A percentile compares a stretch with the other conserved stretches of the same genome.
Evolutionary conservation across 1,139 yeast genomes (phyloP).

Genomic region (Neolecta irregularis): DNA sequence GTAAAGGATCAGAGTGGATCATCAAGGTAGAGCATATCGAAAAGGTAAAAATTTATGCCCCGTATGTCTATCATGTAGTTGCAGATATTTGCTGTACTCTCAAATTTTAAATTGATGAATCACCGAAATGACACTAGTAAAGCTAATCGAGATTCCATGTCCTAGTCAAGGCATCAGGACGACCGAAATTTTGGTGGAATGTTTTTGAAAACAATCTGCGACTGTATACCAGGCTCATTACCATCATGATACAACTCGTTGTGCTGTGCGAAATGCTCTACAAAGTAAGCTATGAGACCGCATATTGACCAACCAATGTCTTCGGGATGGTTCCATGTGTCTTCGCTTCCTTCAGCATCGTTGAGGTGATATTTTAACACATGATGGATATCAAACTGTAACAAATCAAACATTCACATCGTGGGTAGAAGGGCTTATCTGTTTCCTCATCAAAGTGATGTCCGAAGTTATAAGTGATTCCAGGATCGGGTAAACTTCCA

Average conservation of each 20-base stretch:
- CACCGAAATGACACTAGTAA: not conserved
- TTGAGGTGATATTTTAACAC: slow-evolving; percentile 78
- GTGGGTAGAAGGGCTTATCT: slow-evolving; percentile 22
- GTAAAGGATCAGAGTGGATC: slow-evolving; percentile 1
- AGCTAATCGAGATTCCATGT: not conserved
- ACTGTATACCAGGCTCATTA: not conserved
- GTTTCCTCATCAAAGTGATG: slow-evolving; percentile 90
- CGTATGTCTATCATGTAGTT: slow-evolving; percentile 70
- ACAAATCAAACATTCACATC: not conserved
- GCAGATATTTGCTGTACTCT: slow-evolving; percentile 29
- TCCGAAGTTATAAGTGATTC: slow-evolving; percentile 43
- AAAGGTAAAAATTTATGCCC: slow-evolving; percentile 70
- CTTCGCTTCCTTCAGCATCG: slow-evolving; percentile 17
- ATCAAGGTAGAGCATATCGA: slow-evolving; percentile 28
- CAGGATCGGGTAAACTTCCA: slow-evolving; percentile 75
- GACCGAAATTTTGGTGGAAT: not conserved
- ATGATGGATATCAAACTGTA: slow-evolving; percentile 41
- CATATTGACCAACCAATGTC: slow-evolving; percentile 13
- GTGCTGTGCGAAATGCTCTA: slow-evolving; percentile 13
- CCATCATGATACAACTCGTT: slow-evolving; percentile 11
- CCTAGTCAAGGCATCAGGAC: not conserved
- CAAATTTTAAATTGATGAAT: slow-evolving; percentile 1
- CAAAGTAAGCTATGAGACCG: no score
- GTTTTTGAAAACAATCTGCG: not conserved
- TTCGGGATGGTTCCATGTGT: slow-evolving; percentile 17